phyloP scores from a whole-genome alignment of 139 green algal genomes.

The Deuterostichococcus epilithicus region DNA sequence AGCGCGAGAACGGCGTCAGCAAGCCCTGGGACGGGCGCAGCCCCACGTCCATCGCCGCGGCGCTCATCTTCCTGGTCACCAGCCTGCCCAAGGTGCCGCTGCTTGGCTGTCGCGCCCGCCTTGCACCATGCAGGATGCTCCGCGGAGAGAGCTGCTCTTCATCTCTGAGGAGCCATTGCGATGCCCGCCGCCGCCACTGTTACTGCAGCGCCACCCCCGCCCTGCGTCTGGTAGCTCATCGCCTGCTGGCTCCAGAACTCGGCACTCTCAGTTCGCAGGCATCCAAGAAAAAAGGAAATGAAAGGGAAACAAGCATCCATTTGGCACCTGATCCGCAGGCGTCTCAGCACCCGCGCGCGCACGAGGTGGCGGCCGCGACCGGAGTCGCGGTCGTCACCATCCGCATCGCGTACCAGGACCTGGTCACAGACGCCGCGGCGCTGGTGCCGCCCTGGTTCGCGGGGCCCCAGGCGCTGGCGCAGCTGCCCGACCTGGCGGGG shows the following conservation, averaged over 20 bases:
- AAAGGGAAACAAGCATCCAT: neutral
- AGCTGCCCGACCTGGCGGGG: neutral
- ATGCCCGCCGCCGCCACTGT: no score
- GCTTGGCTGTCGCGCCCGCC: no score
- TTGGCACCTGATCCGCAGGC: neutral
- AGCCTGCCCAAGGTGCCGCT: conserved; percentile 30
- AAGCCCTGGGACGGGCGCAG: conserved; percentile 65
- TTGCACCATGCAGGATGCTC: neutral
- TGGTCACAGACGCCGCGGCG: conserved; percentile 14
- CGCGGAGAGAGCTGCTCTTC: no score
- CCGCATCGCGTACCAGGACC: conserved; percentile 43
- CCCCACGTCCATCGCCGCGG: conserved; percentile 65
- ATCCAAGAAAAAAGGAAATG: neutral
- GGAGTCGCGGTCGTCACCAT: conserved; percentile 37
- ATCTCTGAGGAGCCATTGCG: no score
- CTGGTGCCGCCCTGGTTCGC: conserved; percentile 20
- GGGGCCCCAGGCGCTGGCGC: neutral
- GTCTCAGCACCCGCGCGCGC: conserved; percentile 13
- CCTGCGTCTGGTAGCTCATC: no score
- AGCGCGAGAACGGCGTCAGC: conserved; percentile 10
- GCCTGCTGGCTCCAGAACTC: no score
- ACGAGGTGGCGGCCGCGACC: conserved; percentile 15
- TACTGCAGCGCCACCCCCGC: no score
- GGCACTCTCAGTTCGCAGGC: no score
- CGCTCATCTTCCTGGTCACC: conserved; percentile 65